A percentile compares a stretch with the other conserved stretches of the same genome.
Evolutionary conservation across 208 protist genomes (phyloP).

Genomic region (Naegleria fowleri): DNA sequence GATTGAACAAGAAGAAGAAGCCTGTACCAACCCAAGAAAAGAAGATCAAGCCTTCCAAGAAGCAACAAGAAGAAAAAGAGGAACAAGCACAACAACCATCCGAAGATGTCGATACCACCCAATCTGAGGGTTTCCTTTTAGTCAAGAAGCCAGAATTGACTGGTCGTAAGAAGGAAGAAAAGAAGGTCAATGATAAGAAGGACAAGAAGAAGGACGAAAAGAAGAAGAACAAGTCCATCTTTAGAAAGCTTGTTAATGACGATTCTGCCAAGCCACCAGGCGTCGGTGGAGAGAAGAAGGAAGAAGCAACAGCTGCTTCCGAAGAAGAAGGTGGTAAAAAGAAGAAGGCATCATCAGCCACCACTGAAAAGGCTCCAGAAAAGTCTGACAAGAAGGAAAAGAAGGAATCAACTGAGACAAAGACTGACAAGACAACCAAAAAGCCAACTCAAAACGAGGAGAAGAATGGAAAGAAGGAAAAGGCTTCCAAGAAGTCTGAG

Average conservation of each 20-base stretch:
- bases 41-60: not conserved
- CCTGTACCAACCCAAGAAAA: too few species aligned
- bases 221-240: slow-evolving; percentile 2
- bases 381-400: too few species aligned
- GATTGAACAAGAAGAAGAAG: not conserved
- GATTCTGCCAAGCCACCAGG: not conserved
- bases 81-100: not conserved
- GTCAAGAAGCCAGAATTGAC: not conserved
- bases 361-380: too few species aligned
- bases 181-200: not conserved
- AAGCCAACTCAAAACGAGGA: too few species aligned
- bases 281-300: not conserved
- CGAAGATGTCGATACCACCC: not conserved
- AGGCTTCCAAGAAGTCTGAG: not conserved
- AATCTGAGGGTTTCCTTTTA: not conserved
- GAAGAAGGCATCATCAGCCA: not conserved
- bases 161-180: not conserved
- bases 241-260: not conserved
- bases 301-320: not conserved
- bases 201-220: slow-evolving; percentile 6
- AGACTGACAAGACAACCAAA: too few species aligned
- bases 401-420: too few species aligned
- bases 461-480: slow-evolving; percentile 20
- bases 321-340: not conserved
- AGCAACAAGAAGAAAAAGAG: not conserved